Conservation (phyloP, 495 filamentous ascomycete species). For the Echria macrotheca region DNA sequence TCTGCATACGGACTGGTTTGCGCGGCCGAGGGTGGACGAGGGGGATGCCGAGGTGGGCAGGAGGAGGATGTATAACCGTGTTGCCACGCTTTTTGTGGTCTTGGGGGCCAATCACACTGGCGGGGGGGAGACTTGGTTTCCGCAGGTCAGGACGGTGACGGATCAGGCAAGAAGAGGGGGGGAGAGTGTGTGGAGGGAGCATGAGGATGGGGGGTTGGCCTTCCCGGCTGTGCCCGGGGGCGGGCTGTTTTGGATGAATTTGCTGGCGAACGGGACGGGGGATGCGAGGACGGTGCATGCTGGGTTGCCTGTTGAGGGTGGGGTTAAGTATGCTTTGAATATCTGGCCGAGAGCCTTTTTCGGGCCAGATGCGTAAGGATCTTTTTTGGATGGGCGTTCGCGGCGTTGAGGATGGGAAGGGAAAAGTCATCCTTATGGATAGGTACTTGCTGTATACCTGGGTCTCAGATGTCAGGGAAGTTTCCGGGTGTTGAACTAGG, state of each 20-base stretch:
- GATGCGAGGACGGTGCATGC: conserved; percentile 42
- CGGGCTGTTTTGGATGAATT: conserved; percentile 47
- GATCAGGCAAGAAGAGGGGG: conserved; percentile 7
- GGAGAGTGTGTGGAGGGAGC: conserved; percentile 25
- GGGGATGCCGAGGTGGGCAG: conserved; percentile 19
- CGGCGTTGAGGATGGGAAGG: too few species aligned
- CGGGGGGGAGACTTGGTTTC: conserved; percentile 42
- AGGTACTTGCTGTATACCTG: too few species aligned
- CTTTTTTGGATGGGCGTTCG: too few species aligned
- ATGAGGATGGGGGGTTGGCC: conserved; percentile 41
- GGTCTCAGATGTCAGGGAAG: too few species aligned
- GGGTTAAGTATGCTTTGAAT: conserved; percentile 48
- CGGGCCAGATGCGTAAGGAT: conserved; percentile 25
- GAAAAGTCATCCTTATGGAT: too few species aligned
- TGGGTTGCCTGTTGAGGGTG: conserved; percentile 39
- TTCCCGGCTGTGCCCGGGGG: conserved; percentile 43
- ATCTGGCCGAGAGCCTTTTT: conserved; percentile 43
- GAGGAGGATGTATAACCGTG: conserved; percentile 32
- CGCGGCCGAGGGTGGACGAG: conserved; percentile 25
- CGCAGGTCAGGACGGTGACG: conserved; percentile 23
- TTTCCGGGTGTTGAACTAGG: too few species aligned
- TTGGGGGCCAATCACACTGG: conserved; percentile 28
- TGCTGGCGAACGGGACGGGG: conserved; percentile 37
- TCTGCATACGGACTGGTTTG: conserved; percentile 41
- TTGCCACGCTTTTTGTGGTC: conserved; percentile 38